phyloP scores from a whole-genome alignment of 83 land plant species.

The Larix sibirica region DNA sequence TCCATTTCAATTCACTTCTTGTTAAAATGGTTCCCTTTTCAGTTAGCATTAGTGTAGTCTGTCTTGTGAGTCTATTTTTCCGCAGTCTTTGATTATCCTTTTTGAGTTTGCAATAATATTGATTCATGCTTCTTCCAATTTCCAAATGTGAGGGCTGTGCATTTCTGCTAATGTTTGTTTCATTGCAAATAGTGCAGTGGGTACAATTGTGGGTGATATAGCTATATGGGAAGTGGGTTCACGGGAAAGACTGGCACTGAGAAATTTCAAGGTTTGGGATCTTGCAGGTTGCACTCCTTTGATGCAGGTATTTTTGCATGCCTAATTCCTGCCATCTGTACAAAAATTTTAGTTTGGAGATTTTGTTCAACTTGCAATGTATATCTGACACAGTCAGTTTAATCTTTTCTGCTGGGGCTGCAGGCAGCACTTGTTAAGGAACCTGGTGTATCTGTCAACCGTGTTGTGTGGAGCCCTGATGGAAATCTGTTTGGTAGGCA shows the following conservation, averaged over 20 bases:
- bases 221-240: slow-evolving; percentile 50
- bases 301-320: slow-evolving; percentile 32
- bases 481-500: slow-evolving; percentile 76
- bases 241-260: slow-evolving; percentile 40
- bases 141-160: background rate
- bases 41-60: background rate
- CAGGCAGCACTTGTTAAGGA: slow-evolving; percentile 88
- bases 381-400: background rate
- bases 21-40: background rate
- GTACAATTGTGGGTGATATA: slow-evolving; percentile 56
- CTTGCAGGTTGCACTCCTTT: slow-evolving; percentile 37
- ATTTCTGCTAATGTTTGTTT: background rate
- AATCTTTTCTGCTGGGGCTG: background rate
- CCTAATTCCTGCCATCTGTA: background rate
- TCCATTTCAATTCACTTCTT: background rate
- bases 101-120: background rate
- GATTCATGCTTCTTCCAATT: background rate
- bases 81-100: background rate
- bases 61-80: background rate
- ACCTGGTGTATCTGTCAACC: slow-evolving; percentile 79
- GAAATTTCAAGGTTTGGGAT: slow-evolving; percentile 57
- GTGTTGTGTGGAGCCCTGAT: slow-evolving; percentile 92
- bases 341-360: background rate
- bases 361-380: slow-evolving; percentile 17
- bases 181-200: slow-evolving; percentile 26